These are phyloP conservation scores for Sordariomycetes sp. DNA, from an alignment of 2,329 filamentous ascomycete genomes.

Conservation along the genomic window DNA sequence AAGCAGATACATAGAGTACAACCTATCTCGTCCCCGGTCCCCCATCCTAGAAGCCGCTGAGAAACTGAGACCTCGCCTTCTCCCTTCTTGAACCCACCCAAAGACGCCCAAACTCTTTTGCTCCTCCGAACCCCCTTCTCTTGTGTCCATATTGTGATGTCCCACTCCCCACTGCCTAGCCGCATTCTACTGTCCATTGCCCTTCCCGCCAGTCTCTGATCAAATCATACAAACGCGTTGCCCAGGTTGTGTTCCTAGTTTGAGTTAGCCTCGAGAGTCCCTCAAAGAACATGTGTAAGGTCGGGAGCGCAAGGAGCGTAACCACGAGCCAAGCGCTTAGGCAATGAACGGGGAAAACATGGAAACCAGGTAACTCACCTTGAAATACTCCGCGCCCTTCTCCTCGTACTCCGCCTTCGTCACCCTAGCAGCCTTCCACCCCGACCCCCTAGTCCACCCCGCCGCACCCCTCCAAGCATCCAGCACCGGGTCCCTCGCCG, in stretches of 20 bases:
- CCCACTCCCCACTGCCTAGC: not conserved
- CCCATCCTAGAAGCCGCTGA: not conserved
- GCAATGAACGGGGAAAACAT: not conserved
- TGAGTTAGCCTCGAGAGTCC: not conserved
- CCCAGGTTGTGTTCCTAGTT: conserved; percentile 52
- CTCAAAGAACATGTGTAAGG: conserved; percentile 7
- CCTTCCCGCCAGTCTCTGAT: not conserved
- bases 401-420: conserved; percentile 76
- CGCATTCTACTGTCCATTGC: not conserved
- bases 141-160: not conserved
- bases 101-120: not conserved
- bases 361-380: conserved; percentile 35
- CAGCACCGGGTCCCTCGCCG: conserved; percentile 61
- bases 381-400: conserved; percentile 89
- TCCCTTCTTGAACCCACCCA: not conserved
- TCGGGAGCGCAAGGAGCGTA: not conserved
- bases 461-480: conserved; percentile 95
- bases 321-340: not conserved
- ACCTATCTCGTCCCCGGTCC: not conserved
- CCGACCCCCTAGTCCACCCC: conserved; percentile 56
- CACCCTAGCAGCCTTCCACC: conserved; percentile 53
- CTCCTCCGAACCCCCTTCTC: not conserved
- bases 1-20: not conserved
- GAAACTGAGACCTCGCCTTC: not conserved
- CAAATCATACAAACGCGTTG: conserved; percentile 38